These are phyloP conservation scores for Aspergillus taichungensis DNA, from an alignment of 495 filamentous ascomycete genomes.

Conservation along the genomic window DNA sequence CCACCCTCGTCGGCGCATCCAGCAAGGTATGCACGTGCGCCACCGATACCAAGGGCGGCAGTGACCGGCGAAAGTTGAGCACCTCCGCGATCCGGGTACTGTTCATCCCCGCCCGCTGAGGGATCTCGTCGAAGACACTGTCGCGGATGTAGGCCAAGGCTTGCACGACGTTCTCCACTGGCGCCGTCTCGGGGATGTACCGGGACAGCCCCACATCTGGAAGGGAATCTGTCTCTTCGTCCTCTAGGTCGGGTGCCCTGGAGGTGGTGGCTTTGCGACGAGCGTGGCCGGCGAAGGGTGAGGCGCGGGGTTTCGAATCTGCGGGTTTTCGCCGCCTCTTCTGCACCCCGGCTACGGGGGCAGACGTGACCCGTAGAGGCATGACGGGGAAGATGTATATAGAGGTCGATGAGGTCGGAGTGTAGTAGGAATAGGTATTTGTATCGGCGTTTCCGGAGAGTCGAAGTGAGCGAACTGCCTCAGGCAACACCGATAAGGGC, in stretches of 20 bases:
- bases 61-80: constrained; percentile 52
- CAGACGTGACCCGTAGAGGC: constrained; percentile 39
- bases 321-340: constrained; percentile 31
- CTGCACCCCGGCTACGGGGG: constrained; percentile 36
- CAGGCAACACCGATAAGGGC: too few species aligned
- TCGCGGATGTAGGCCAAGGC: constrained; percentile 52
- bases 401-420: neutral
- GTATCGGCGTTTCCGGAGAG: too few species aligned
- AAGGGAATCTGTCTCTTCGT: constrained; percentile 36
- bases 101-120: constrained; percentile 62
- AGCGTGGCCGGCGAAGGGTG: constrained; percentile 44
- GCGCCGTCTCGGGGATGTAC: constrained; percentile 37
- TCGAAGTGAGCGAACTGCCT: too few species aligned
- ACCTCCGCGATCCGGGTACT: constrained; percentile 62
- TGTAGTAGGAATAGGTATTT: neutral
- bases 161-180: constrained; percentile 53
- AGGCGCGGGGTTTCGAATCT: constrained; percentile 19
- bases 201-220: constrained; percentile 31
- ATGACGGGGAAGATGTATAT: constrained; percentile 15
- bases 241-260: constrained; percentile 25
- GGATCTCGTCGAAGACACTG: constrained; percentile 63
- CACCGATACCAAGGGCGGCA: constrained; percentile 64
- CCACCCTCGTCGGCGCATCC: constrained; percentile 56
- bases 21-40: constrained; percentile 64
- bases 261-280: constrained; percentile 47